A percentile compares a stretch with the other conserved stretches of the same genome.
Conservation (phyloP, 805 yeast species). For the Nakazawaea laoshanensis region DNA sequence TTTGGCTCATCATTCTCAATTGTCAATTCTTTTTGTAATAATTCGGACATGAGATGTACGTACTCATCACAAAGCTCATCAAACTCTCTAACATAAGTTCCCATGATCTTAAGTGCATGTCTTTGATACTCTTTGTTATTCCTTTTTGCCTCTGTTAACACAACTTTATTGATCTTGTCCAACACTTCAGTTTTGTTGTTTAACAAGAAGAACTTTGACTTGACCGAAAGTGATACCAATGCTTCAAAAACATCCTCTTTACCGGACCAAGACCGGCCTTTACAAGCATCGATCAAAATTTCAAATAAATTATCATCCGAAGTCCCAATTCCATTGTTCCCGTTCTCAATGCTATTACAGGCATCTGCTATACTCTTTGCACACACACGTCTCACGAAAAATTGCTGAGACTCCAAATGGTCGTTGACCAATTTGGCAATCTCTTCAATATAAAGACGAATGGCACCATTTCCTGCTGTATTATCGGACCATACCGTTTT, state of each 20-base stretch:
- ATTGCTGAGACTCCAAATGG: constrained; percentile 49
- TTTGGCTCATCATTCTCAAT: constrained; percentile 20
- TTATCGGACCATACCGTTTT: constrained; percentile 70
- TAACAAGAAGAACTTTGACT: constrained; percentile 29
- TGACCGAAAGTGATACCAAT: constrained; percentile 46
- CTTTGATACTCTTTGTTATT: constrained; percentile 57
- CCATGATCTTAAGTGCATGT: constrained; percentile 43
- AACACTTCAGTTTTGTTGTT: constrained; percentile 22
- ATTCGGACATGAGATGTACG: constrained; percentile 28
- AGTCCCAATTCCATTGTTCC: constrained; percentile 18
- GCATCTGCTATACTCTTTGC: constrained; percentile 61
- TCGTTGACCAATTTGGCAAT: constrained; percentile 44
- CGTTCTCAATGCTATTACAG: constrained; percentile 33
- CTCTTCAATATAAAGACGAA: constrained; percentile 62
- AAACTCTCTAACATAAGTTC: constrained; percentile 36
- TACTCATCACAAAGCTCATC: constrained; percentile 29
- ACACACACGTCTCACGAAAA: constrained; percentile 58
- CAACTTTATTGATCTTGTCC: constrained; percentile 31
- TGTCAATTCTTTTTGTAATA: constrained; percentile 29
- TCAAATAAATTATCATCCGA: constrained; percentile 31
- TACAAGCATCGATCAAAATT: constrained; percentile 48
- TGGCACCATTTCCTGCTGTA: constrained; percentile 69
- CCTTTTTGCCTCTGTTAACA: constrained; percentile 55
- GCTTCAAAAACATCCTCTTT: constrained; percentile 73
- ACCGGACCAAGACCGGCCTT: constrained; percentile 84